Evolutionary conservation across 495 filamentous ascomycete species (phyloP).

Genomic region (Neurospora pannonica): DNA sequence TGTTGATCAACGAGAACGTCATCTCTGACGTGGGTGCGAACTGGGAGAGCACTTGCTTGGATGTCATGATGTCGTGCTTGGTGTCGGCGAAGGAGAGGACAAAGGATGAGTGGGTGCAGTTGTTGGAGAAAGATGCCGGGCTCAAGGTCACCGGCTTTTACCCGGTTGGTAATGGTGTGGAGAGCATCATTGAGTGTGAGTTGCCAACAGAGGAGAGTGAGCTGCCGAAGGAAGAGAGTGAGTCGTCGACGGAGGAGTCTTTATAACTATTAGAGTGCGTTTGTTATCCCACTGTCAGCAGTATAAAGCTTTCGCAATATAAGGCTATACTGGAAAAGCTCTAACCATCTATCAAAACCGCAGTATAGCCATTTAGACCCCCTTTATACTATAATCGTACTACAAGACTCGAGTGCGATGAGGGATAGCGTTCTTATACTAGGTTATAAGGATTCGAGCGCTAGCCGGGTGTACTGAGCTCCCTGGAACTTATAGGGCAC

Average conservation of each 20-base stretch:
- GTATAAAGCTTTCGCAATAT: too few species aligned
- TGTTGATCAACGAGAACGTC: conserved; percentile 47
- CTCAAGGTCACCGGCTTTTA: conserved; percentile 35
- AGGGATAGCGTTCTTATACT: too few species aligned
- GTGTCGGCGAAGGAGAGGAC: conserved; percentile 24
- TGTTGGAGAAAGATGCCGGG: conserved; percentile 24
- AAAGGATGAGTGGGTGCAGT: conserved; percentile 18
- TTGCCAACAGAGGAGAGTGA: neutral
- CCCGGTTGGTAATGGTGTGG: conserved; percentile 21
- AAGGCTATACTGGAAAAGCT: too few species aligned
- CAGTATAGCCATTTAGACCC: too few species aligned
- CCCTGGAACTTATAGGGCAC: too few species aligned
- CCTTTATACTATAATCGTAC: too few species aligned
- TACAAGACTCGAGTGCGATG: too few species aligned
- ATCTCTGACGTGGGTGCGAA: conserved; percentile 33
- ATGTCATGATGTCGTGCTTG: conserved; percentile 26
- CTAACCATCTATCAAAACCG: too few species aligned
- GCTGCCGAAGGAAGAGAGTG: neutral
- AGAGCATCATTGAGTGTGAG: conserved; percentile 38
- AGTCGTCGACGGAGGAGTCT: neutral
- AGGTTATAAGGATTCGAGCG: too few species aligned
- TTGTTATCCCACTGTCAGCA: too few species aligned
- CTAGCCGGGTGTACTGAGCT: too few species aligned
- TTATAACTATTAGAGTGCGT: neutral
- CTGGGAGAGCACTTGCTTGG: conserved; percentile 32